These are phyloP conservation scores for Cyathus striatus DNA, from an alignment of 768 basidiomycete genomes.

Conservation along the genomic window DNA sequence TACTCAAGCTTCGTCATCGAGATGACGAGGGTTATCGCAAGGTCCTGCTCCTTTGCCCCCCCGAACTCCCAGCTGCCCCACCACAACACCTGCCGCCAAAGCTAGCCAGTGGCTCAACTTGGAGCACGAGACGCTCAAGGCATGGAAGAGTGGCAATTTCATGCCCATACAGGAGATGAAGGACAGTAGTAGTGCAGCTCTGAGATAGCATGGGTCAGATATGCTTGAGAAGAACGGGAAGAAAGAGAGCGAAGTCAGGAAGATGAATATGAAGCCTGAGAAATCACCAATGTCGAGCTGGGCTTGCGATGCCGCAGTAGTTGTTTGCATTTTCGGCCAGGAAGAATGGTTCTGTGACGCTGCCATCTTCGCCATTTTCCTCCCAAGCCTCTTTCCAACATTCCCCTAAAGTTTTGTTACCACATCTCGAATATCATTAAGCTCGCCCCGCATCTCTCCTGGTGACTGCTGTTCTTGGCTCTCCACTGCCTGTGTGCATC, in stretches of 20 bases:
- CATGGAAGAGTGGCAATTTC: constrained; percentile 21
- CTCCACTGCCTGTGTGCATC: too few relatives aligned
- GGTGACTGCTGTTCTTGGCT: too few relatives aligned
- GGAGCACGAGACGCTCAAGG: constrained; percentile 54
- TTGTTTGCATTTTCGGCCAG: too few relatives aligned
- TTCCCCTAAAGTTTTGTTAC: too few relatives aligned
- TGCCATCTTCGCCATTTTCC: too few relatives aligned
- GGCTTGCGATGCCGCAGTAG: too few relatives aligned
- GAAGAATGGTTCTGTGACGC: too few relatives aligned
- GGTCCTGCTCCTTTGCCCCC: constrained; percentile 8
- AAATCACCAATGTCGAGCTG: too few relatives aligned
- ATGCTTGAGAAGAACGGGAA: constrained; percentile 5
- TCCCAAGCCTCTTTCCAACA: too few relatives aligned
- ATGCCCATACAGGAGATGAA: constrained; percentile 6
- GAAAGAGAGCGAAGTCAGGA: constrained; percentile 9
- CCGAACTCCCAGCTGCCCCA: constrained; percentile 4
- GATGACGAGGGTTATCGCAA: neutral
- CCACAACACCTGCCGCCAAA: constrained; percentile 36
- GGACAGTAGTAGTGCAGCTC: neutral
- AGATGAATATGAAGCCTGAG: constrained; percentile 6
- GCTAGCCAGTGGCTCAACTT: constrained; percentile 55
- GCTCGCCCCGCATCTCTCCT: too few relatives aligned
- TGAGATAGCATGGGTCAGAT: constrained; percentile 15
- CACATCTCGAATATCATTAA: too few relatives aligned
- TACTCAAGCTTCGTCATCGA: neutral